Percentiles rank a stretch among this genome's conserved stretches.
Conservation (phyloP, 441 rosid genomes). For the Aleurites moluccanus region DNA sequence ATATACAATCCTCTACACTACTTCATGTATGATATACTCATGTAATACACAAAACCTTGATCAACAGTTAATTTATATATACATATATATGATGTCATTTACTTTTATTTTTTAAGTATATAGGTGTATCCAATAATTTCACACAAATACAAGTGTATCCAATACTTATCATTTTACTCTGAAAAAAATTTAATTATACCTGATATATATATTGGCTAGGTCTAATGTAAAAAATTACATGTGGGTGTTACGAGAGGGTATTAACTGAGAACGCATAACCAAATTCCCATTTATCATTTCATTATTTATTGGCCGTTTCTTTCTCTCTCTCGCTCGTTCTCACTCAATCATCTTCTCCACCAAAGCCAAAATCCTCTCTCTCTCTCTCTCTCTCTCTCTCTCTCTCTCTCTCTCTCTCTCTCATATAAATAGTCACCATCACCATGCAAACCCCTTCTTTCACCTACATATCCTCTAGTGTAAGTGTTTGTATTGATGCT, state of each 20-base stretch:
- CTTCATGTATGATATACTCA: too few species aligned
- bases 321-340: neutral
- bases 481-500: slow-evolving; percentile 41
- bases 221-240: too few species aligned
- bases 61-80: too few species aligned
- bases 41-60: too few species aligned
- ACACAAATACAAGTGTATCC: too few species aligned
- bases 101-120: neutral
- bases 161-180: too few species aligned
- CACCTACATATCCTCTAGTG: slow-evolving; percentile 24
- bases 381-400: neutral
- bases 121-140: too few species aligned
- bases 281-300: neutral
- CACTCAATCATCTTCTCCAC: neutral
- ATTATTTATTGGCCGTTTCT: slow-evolving; percentile 6
- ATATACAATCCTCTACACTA: too few species aligned
- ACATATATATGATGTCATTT: neutral
- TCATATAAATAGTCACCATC: neutral
- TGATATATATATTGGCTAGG: too few species aligned
- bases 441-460: slow-evolving; percentile 43
- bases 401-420: neutral
- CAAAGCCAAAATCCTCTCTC: neutral
- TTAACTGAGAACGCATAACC: too few species aligned
- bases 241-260: too few species aligned
- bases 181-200: too few species aligned